Percentiles rank a stretch among this genome's conserved stretches.
phyloP scores from a whole-genome alignment of 306 rosid species.

The Benincasa hispida region DNA sequence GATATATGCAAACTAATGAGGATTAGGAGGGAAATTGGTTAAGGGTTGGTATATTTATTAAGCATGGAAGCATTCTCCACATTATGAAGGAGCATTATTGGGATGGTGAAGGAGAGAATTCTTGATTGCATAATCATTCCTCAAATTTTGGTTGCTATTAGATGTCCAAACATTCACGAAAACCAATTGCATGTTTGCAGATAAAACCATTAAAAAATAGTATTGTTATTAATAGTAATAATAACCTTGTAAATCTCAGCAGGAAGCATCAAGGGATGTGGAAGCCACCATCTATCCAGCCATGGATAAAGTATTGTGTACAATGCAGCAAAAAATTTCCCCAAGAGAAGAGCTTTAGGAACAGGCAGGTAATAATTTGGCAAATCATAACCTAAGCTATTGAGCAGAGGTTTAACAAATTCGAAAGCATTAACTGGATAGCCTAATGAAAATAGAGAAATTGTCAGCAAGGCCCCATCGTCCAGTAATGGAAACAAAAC shows the following conservation, averaged over 20 bases:
- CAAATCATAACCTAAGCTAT: conserved; percentile 57
- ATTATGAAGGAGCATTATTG: not conserved
- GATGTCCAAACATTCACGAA: not conserved
- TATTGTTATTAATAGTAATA: conserved; percentile 1
- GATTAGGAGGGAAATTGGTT: not conserved
- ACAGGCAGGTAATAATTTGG: conserved; percentile 46
- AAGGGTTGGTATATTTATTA: not conserved
- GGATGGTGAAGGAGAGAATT: not conserved
- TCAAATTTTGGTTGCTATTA: not conserved
- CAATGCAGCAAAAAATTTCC: conserved; percentile 43
- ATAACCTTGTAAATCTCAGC: conserved; percentile 82
- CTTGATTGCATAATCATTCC: not conserved
- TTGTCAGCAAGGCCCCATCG: not conserved
- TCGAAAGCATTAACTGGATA: conserved; percentile 78
- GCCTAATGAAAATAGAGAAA: conserved; percentile 31
- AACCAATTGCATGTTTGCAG: not conserved
- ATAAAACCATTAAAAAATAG: not conserved
- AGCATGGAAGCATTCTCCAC: not conserved
- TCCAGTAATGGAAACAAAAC: not conserved
- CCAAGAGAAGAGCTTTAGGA: conserved; percentile 53
- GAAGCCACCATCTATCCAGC: conserved; percentile 79
- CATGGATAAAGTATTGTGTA: conserved; percentile 76
- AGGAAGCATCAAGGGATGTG: conserved; percentile 89
- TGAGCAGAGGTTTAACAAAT: conserved; percentile 64
- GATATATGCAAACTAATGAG: not conserved